Conservation (phyloP, 176 grass and related monocot species). For the Carex kokanica region DNA sequence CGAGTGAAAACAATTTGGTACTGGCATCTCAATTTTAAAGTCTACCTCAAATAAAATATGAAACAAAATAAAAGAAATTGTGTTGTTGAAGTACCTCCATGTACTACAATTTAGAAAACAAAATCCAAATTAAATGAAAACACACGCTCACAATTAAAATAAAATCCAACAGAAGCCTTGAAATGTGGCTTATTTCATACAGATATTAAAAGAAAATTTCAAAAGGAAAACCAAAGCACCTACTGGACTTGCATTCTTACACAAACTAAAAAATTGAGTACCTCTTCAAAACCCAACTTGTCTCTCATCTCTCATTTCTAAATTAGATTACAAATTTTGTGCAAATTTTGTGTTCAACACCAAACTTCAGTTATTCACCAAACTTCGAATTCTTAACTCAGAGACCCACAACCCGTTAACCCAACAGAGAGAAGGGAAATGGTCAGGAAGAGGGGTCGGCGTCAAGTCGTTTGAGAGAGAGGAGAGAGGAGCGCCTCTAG, state of each 20-base stretch:
- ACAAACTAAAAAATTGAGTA: background rate
- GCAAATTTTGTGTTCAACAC: background rate
- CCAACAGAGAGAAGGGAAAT: too few species aligned
- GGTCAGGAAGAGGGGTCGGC: too few species aligned
- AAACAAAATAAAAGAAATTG: background rate
- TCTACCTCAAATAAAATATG: background rate
- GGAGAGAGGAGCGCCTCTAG: too few species aligned
- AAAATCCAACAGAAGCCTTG: background rate
- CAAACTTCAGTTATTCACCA: too few species aligned
- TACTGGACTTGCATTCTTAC: background rate
- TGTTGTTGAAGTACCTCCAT: too few species aligned
- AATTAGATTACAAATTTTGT: background rate
- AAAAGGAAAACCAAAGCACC: background rate
- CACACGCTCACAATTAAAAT: too few species aligned
- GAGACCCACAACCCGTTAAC: too few species aligned
- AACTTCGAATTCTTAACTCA: too few species aligned
- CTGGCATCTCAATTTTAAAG: conserved; percentile 5
- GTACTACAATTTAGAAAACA: background rate
- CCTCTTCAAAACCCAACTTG: background rate
- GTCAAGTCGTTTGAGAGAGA: too few species aligned
- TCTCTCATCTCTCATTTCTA: background rate
- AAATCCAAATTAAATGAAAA: background rate
- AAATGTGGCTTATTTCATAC: background rate
- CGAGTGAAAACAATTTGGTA: conserved; percentile 11
- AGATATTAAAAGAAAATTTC: background rate